phyloP scores from a whole-genome alignment of 2,329 filamentous ascomycete genomes.

The Coleophoma crateriformis region DNA sequence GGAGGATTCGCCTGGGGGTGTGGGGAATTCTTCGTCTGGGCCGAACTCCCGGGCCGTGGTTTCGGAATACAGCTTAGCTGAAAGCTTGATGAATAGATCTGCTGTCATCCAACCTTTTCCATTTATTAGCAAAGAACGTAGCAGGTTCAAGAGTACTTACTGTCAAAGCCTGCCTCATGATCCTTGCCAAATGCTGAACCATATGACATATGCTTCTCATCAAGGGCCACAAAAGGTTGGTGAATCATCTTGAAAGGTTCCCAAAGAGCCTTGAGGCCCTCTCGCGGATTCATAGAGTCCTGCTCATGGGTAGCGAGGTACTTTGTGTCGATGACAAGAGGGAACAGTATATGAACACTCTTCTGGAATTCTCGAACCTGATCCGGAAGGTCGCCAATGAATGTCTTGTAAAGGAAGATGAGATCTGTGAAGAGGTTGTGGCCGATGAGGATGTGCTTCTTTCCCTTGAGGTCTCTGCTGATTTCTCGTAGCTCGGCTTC shows the following conservation, averaged over 20 bases:
- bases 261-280: conserved; percentile 42
- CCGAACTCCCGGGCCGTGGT: neutral
- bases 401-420: conserved; percentile 57
- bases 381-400: conserved; percentile 51
- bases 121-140: neutral
- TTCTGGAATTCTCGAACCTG: conserved; percentile 46
- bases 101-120: conserved; percentile 35
- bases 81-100: conserved; percentile 31
- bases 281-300: conserved; percentile 33
- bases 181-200: conserved; percentile 12
- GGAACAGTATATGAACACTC: conserved; percentile 40
- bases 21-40: neutral
- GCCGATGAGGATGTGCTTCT: conserved; percentile 44
- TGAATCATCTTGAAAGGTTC: conserved; percentile 32
- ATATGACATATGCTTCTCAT: conserved; percentile 26
- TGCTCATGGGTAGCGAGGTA: conserved; percentile 40
- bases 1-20: neutral
- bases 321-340: conserved; percentile 53
- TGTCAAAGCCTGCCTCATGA: conserved; percentile 59
- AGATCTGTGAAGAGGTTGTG: conserved; percentile 63
- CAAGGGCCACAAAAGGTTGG: conserved; percentile 35
- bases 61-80: conserved; percentile 15
- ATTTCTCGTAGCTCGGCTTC: conserved; percentile 14
- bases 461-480: conserved; percentile 18
- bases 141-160: conserved; percentile 27